Evolutionary conservation across 1,284 basidiomycete genomes (phyloP).

Genomic region (Rhodotorula sp.): DNA sequence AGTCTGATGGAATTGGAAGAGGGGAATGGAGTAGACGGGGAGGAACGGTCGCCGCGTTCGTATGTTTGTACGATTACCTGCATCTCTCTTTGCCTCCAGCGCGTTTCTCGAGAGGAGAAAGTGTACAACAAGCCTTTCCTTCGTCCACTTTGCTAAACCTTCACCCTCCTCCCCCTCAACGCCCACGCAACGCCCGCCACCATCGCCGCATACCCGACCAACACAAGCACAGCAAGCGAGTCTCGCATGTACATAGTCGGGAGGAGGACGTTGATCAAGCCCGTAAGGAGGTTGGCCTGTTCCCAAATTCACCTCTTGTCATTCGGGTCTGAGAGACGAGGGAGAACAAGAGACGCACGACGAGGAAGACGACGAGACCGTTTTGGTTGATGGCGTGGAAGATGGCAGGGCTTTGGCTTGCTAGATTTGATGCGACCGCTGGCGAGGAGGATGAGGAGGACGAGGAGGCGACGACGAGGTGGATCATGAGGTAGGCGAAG

Average conservation of each 20-base stretch:
- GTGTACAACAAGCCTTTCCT: not conserved
- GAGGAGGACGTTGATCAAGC: constrained; percentile 75
- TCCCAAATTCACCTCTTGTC: not conserved
- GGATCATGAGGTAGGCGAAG: constrained; percentile 73
- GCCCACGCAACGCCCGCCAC: constrained; percentile 65
- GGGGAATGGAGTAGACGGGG: not conserved
- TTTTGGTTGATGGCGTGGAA: constrained; percentile 81
- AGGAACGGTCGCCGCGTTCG: too few relatives aligned
- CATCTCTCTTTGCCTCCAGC: not conserved
- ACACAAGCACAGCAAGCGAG: constrained; percentile 61
- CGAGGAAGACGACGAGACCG: constrained; percentile 73
- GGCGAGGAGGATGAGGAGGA: constrained; percentile 42
- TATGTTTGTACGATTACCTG: too few relatives aligned
- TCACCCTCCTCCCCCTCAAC: constrained; percentile 45
- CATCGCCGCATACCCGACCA: constrained; percentile 63
- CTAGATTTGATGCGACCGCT: not conserved
- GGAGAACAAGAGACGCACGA: constrained; percentile 55
- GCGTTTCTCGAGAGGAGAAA: too few relatives aligned
- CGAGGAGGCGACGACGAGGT: constrained; percentile 52
- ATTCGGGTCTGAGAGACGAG: not conserved
- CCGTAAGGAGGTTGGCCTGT: constrained; percentile 84
- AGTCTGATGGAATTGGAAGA: not conserved
- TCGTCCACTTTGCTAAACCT: constrained; percentile 10
- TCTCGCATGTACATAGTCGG: constrained; percentile 76
- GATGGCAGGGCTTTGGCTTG: constrained; percentile 55